Base-by-base conservation (phyloP, 148 eudicot genomes). In the Chenopodium berlandieri region DNA sequence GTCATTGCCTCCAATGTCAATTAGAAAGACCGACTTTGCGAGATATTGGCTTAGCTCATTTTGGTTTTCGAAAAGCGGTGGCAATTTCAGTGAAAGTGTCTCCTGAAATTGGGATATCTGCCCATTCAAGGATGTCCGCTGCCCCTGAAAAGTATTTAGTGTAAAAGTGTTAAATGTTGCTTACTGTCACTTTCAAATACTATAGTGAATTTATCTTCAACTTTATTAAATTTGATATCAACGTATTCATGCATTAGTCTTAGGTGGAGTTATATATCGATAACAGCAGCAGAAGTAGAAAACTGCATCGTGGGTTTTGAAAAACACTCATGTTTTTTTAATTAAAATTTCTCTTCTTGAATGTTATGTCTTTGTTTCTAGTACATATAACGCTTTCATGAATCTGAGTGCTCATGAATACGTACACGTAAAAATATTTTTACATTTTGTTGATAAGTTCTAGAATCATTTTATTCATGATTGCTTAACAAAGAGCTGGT, bases 1-100 rank as follows among this genome's bases (percentile, higher is more conserved):
- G 85, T 88, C 90, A 47, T 88, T 88, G 60, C 90, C 88, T 22
- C 86, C 90, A 44, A 88, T 88, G 85, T 88, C 82, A 83, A 85
- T 81, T 30, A 85, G 67, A 79, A 83, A 88, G 72, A 88, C 80
- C 13, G 90, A 83, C 75, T 85, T 88, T 60, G 86, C 85, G 2
- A 88, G 83, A 56, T 88, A 85, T 78, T 83, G 83, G 44, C 81
- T 78, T 76, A 85, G 60, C 30, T 72, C 71, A 46, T 79, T 83
- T 82, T 75, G 83, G 40, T 72, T 64, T 40, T 25, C 77, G 76
- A 79, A 85, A 25, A 81, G 31, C 69, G 31, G 75, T 44, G 88
- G 82, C 82, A 88, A 73, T 52, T 83, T 80, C 65, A 78, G 70
- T 48, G 75, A 78, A 40, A 73, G 83, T 13, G 90, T 88, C 37